phyloP scores from a whole-genome alignment of 2,329 filamentous ascomycete genomes.

The Chrysoporthe austroafricana region DNA sequence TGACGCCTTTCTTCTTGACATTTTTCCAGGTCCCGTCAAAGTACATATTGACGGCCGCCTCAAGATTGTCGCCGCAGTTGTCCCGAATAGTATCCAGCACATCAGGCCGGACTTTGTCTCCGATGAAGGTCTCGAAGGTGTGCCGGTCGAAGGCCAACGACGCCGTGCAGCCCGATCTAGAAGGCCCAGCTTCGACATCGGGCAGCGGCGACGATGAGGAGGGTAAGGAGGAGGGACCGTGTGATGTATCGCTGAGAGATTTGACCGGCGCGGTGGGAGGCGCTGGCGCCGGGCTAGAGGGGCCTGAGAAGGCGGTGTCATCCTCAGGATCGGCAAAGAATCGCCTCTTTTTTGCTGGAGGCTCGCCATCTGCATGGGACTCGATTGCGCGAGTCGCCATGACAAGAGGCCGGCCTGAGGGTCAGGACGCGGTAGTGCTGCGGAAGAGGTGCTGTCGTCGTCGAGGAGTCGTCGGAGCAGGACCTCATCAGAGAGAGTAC shows the following conservation, averaged over 20 bases:
- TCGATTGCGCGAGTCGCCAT: conserved; percentile 34
- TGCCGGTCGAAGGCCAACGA: conserved; percentile 56
- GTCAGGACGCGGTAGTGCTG: background rate
- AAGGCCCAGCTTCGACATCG: conserved; percentile 24
- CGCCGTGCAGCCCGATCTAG: conserved; percentile 33
- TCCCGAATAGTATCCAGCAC: conserved; percentile 55
- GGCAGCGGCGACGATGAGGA: conserved; percentile 4
- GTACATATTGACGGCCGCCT: conserved; percentile 70
- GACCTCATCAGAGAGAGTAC: background rate
- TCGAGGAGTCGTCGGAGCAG: background rate
- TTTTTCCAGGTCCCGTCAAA: conserved; percentile 70
- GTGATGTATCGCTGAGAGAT: conserved; percentile 33
- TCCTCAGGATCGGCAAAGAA: conserved; percentile 33
- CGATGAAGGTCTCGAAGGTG: conserved; percentile 63
- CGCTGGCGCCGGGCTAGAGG: conserved; percentile 12
- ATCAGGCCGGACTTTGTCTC: conserved; percentile 56
- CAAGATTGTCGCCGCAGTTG: conserved; percentile 60
- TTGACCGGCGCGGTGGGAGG: conserved; percentile 5
- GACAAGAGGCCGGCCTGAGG: background rate
- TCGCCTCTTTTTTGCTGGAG: conserved; percentile 29
- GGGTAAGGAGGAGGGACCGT: conserved; percentile 23
- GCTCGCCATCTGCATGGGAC: conserved; percentile 18
- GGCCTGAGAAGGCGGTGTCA: conserved; percentile 17
- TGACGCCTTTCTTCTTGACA: conserved; percentile 39
- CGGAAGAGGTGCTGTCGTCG: background rate